Base-by-base conservation (phyloP, 176 grass and related monocot genomes). In the Juncus inflexus region DNA sequence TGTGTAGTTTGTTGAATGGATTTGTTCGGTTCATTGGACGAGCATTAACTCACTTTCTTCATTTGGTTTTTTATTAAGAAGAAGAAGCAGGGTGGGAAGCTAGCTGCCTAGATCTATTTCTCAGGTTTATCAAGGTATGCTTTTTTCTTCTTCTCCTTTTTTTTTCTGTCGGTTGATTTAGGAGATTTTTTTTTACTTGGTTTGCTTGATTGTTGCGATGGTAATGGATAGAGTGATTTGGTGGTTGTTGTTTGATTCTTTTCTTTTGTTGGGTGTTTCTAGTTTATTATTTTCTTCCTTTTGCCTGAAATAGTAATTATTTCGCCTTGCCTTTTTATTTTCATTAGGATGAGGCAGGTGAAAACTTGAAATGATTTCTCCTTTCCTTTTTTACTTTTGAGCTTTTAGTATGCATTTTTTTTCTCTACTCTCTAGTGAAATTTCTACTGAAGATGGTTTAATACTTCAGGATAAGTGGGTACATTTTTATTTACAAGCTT, bases 201-300 rank as follows among this genome's bases (percentile, higher is more conserved):
- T 57, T 57, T 12, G 54, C 54, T 57, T 57, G 54, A 57, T 57
- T 57, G 54, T 57, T 5, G 14, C 11, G 3, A 13, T 57, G 54
- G 54, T 15, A 57, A 57, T 57, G 11, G 54, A 57, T 57, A 57
- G 54, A 0, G 54, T 57, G 54, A 12, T 57, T 57, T 57, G 12
- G 54, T 12, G 54, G 54, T 57, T 57, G 54, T 15, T 3, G 5
- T 57, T 57, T 57, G 54, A 57, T 57, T 57, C 54, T 57, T 57
- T 57, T 15, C 54, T 57, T 57, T 12, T 15, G 6, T 28, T 52
- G 7, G 49, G 12, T 52, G 9, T 52, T 7, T 52, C 49, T 52
- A 7, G 7, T 12, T 52, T 12, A 8, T 12, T 52, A 7, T 13
- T 11, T 5, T 11, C 14, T 57, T 57, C 8, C n/a, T 56, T 56